Percentiles rank a stretch among this genome's conserved stretches.
phyloP scores from a whole-genome alignment of 2,329 filamentous ascomycete genomes.

The Xylariomycetidae sp. region DNA sequence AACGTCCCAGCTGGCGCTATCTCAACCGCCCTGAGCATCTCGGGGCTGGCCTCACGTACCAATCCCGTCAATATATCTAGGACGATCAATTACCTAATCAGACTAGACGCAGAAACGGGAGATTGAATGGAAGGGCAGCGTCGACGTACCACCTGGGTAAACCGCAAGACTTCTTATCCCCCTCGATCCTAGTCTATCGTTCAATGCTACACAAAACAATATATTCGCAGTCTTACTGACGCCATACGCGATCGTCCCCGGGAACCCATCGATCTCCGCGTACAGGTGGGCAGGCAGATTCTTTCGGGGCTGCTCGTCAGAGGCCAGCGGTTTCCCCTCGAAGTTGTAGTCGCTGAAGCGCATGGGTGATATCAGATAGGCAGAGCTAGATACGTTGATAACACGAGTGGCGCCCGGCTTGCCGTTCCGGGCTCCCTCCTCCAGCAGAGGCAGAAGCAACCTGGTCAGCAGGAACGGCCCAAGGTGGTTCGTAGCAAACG shows the following conservation, averaged over 20 bases:
- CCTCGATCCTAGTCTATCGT: constrained; percentile 7
- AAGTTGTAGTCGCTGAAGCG: constrained; percentile 30
- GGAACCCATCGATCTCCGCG: constrained; percentile 11
- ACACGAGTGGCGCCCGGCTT: constrained; percentile 8
- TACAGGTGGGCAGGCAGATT: constrained; percentile 8
- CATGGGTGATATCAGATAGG: constrained; percentile 21
- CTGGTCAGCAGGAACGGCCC: constrained; percentile 36
- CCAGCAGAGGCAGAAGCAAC: constrained; percentile 28
- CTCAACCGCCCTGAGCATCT: constrained; percentile 6
- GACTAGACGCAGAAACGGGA: constrained; percentile 6
- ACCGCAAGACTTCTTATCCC: constrained; percentile 12
- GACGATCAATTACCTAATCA: constrained; percentile 12
- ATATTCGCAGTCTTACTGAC: constrained; percentile 11
- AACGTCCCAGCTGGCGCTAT: constrained; percentile 5
- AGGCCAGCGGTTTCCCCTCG: constrained; percentile 10
- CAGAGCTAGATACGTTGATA: constrained; percentile 10
- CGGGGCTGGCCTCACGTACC: constrained; percentile 5
- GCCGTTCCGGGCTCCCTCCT: constrained; percentile 8
- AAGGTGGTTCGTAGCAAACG: constrained; percentile 34
- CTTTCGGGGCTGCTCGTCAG: constrained; percentile 10
- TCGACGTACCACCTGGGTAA: constrained; percentile 17
- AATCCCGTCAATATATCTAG: constrained; percentile 11
- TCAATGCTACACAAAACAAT: constrained; percentile 11
- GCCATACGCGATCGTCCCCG: constrained; percentile 13
- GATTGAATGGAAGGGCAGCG: constrained; percentile 4